Base-by-base conservation (phyloP, 1,139 yeast genomes). In the Komagataea norvegica region DNA sequence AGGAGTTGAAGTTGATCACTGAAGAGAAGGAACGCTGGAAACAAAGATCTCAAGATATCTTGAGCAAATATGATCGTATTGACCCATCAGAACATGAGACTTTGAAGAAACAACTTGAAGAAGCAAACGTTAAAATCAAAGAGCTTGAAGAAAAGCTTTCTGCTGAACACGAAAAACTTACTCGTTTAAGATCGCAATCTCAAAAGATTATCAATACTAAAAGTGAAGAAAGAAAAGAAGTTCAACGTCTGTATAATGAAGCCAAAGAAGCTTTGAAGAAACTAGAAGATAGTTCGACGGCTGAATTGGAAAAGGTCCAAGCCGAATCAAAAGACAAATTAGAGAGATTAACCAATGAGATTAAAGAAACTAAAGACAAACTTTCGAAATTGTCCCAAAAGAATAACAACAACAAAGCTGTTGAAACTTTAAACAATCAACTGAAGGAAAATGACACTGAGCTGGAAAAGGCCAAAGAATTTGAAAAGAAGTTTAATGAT, bases 21-120 rank as follows among this genome's bases (percentile, higher is more conserved):
- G 68, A 68, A 37, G 79, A 77, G 43, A 60, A 61, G 23, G 65
- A 66, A 20, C 65, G 70, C 29, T 76, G 82, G 81, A 74, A 71
- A 57, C 61, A 57, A 16, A 65, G 78, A 38, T 62, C 74, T 9
- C 72, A 70, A 43, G 70, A 68, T 38, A 61, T 74, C 36, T 48
- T 72, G 41, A 66, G 65, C 37, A 70, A 68, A 39, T 69, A 68
- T 43, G 74, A 70, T 33, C 60, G 72, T 22, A 57, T 68, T 37
- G 76, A 72, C 44, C 74, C 74, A 11, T 69, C 62, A 16, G 76
- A 68, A 44, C 61, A 66, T 37, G 58, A 59, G 17, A 58, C 56
- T 14, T 48, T 67, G 17, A 57, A 61, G 37, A 59, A 67, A 15
- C 64, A 57, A 32, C 41, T 57, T 7, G 50, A 48, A n/a, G 43